Conservation (phyloP, 2,329 filamentous ascomycete species). For the Fusarium pseudograminearum region DNA sequence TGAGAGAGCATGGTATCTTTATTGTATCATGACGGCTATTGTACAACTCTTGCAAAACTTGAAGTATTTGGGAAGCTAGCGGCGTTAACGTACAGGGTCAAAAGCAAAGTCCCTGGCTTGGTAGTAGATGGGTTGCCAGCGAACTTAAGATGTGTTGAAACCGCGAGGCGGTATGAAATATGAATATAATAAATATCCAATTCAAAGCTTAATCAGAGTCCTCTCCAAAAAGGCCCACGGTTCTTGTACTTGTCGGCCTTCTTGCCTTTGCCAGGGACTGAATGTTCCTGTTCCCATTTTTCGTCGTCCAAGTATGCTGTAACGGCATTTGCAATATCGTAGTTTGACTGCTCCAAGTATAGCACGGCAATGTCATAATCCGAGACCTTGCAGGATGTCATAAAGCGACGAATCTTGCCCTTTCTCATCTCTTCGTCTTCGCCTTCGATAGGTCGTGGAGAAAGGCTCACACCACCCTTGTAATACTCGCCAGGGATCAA, state of each 20-base stretch:
- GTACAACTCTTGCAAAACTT: conserved; percentile 47
- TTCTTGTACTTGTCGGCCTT: conserved; percentile 50
- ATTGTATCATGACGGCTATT: conserved; percentile 43
- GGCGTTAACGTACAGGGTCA: conserved; percentile 51
- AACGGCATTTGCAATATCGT: conserved; percentile 74
- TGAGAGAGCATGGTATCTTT: conserved; percentile 40
- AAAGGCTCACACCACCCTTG: conserved; percentile 74
- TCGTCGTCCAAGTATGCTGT: conserved; percentile 77
- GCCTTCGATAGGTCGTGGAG: conserved; percentile 76
- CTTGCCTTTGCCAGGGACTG: conserved; percentile 50
- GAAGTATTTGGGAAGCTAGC: conserved; percentile 40
- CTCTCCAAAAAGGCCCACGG: conserved; percentile 51
- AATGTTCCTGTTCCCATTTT: conserved; percentile 78
- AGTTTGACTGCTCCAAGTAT: conserved; percentile 77
- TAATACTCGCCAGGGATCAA: conserved; percentile 79
- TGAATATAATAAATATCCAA: conserved; percentile 49
- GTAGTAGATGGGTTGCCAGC: conserved; percentile 45
- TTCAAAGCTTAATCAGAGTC: conserved; percentile 40
- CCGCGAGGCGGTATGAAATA: conserved; percentile 47
- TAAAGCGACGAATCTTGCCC: conserved; percentile 78
- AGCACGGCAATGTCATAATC: conserved; percentile 82
- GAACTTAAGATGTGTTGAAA: conserved; percentile 42
- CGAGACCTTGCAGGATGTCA: conserved; percentile 81
- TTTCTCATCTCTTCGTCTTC: conserved; percentile 81
- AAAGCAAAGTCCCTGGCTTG: conserved; percentile 44